Evolutionary conservation across 805 yeast species (phyloP), one percentile per base, ranked within the genome.

Genomic region (Saturnispora silvae): DNA sequence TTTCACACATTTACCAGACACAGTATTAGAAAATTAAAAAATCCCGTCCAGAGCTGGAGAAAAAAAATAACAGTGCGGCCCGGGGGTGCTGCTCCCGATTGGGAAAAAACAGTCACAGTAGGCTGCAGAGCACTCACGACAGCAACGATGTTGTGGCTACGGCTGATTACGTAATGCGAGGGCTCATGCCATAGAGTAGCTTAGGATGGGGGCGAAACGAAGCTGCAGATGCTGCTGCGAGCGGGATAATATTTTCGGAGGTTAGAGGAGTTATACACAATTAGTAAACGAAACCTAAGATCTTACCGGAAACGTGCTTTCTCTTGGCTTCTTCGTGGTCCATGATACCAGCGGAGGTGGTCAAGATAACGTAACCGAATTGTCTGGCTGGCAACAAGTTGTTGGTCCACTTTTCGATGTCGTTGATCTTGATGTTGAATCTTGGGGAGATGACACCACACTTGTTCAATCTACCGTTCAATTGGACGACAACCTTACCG

Each of bases 261-360:
- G n/a, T n/a, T n/a, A n/a, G n/a, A n/a, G n/a, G 10, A 22, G 24
- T 7, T 7, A 14, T 15, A 26, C 31, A 31, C 30, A 31, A 31
- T 37, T 82, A 87, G 80, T 87, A 87, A 54, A 89, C 96, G 74
- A 85, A 89, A 64, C 98, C 98, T 64, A 89, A 80, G 70, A 89
- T 82, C 77, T 89, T 89, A 70, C 98, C 98, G 54, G 96, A 86
- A 59, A 89, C 97, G 74, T 89, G 97, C 82, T 89, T 92, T 81
- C 96, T 83, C 79, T 95, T 85, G 59, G 98, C 98, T 76, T 89
- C 96, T 77, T 89, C 97, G 77, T 89, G 98, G 78, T 92, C 97
- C 95, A 89, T 86, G 60, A 89, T 89, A 74, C 98, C 98, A 59
- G 97, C 96, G 59, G 97, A 89, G 58, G 97, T 89, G 70, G 97